Percentiles rank a stretch among this genome's conserved stretches.
phyloP scores from a whole-genome alignment of 83 land plant species.

The Diphasiastrum complanatum region DNA sequence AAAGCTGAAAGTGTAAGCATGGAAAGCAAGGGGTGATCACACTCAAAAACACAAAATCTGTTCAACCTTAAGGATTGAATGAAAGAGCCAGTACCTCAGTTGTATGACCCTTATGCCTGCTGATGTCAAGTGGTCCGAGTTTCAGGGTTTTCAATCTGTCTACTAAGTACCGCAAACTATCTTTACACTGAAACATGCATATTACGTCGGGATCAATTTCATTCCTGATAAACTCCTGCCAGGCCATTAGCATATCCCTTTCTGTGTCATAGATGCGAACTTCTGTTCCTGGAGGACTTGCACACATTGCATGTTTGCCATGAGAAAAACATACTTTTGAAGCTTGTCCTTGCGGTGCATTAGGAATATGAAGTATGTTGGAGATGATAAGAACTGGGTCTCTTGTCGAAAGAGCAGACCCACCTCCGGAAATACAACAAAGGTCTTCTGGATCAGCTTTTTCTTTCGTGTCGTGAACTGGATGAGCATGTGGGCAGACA shows the following conservation, averaged over 20 bases:
- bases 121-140: slow-evolving; percentile 29
- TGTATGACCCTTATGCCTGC: slow-evolving; percentile 24
- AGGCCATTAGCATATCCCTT: slow-evolving; percentile 23
- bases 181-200: slow-evolving; percentile 34
- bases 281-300: slow-evolving; percentile 20
- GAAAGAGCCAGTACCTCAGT: slow-evolving; percentile 24
- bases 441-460: slow-evolving; percentile 22
- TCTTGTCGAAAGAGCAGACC: slow-evolving; percentile 18
- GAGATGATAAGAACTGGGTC: slow-evolving; percentile 36
- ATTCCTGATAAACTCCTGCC: slow-evolving; percentile 23
- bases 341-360: slow-evolving; percentile 4
- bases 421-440: slow-evolving; percentile 9
- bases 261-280: slow-evolving; percentile 21
- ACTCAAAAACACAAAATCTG: no score
- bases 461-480: background rate
- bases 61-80: no score
- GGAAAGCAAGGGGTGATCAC: no score
- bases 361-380: slow-evolving; percentile 9
- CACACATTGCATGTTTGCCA: slow-evolving; percentile 2
- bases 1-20: no score
- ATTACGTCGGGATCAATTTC: slow-evolving; percentile 37
- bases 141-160: slow-evolving; percentile 29
- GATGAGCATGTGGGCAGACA: slow-evolving; percentile 5
- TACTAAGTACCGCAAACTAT: slow-evolving; percentile 30
- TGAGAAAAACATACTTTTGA: slow-evolving; percentile 21